Conservation (phyloP, 2,329 filamentous ascomycete genomes). For the Penicillium sclerotigenum region DNA sequence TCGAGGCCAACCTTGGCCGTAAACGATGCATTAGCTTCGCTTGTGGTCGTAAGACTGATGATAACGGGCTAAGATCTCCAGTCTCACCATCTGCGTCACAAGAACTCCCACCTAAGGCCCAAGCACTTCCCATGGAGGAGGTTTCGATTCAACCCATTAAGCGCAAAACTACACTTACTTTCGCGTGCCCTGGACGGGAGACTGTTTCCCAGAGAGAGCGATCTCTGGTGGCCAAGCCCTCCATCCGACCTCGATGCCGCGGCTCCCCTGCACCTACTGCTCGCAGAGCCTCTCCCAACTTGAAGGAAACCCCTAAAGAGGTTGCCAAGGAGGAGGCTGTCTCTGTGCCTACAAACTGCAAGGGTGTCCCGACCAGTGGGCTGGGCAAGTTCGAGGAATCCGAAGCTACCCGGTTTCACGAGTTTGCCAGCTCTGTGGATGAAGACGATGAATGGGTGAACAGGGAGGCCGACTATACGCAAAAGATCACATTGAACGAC, state of each 20-base stretch:
- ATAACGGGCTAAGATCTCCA: slow-evolving; percentile 30
- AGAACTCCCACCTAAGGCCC: slow-evolving; percentile 24
- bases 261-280: slow-evolving; percentile 43
- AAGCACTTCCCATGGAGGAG: slow-evolving; percentile 13
- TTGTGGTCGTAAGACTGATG: slow-evolving; percentile 64
- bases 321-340: slow-evolving; percentile 12
- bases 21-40: slow-evolving; percentile 93
- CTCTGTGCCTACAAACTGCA: slow-evolving; percentile 13
- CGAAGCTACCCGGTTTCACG: slow-evolving; percentile 65
- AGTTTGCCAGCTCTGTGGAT: slow-evolving; percentile 79
- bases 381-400: slow-evolving; percentile 42
- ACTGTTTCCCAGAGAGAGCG: slow-evolving; percentile 27
- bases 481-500: slow-evolving; percentile 81
- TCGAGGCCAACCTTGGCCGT: slow-evolving; percentile 65
- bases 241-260: slow-evolving; percentile 31
- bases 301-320: slow-evolving; percentile 1
- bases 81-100: slow-evolving; percentile 24
- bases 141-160: slow-evolving; percentile 29
- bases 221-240: slow-evolving; percentile 23
- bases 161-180: slow-evolving; percentile 47
- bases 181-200: slow-evolving; percentile 45
- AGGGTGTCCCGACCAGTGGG: slow-evolving; percentile 35
- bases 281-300: slow-evolving; percentile 28
- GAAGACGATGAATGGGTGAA: slow-evolving; percentile 91
- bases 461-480: slow-evolving; percentile 60